A percentile compares a stretch with the other conserved stretches of the same genome.
These are phyloP conservation scores for Lepidium sativum DNA, from an alignment of 345 rosid species.

Conservation along the genomic window DNA sequence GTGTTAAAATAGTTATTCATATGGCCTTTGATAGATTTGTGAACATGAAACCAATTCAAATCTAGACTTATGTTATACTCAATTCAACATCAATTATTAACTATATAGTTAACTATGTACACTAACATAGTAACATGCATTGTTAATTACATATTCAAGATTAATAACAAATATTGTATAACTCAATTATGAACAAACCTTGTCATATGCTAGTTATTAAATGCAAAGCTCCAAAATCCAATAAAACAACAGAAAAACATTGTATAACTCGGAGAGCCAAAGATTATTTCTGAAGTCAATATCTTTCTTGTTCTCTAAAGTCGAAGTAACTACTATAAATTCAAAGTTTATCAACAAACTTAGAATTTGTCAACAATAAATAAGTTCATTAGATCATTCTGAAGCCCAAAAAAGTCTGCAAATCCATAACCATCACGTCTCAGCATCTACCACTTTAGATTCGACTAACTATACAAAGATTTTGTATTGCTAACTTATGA, in stretches of 20 bases:
- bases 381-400: not conserved
- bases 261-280: not conserved
- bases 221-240: conserved; percentile 18
- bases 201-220: conserved; percentile 12
- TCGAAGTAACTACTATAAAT: not conserved
- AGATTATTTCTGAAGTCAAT: conserved; percentile 27
- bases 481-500: not conserved
- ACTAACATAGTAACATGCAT: not conserved
- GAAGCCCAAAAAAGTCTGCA: not conserved
- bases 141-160: not conserved
- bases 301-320: not conserved
- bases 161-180: not conserved
- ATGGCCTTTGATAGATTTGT: not conserved
- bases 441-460: not conserved
- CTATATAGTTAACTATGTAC: not conserved
- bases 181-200: not conserved
- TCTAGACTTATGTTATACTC: not conserved
- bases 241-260: conserved; percentile 4
- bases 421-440: conserved; percentile 2
- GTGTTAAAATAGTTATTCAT: not conserved
- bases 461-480: not conserved
- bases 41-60: not conserved
- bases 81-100: not conserved
- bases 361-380: not conserved
- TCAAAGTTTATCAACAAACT: not conserved